These are phyloP conservation scores for Pyrus bretschneideri DNA, from an alignment of 306 rosid species.

Conservation along the genomic window DNA sequence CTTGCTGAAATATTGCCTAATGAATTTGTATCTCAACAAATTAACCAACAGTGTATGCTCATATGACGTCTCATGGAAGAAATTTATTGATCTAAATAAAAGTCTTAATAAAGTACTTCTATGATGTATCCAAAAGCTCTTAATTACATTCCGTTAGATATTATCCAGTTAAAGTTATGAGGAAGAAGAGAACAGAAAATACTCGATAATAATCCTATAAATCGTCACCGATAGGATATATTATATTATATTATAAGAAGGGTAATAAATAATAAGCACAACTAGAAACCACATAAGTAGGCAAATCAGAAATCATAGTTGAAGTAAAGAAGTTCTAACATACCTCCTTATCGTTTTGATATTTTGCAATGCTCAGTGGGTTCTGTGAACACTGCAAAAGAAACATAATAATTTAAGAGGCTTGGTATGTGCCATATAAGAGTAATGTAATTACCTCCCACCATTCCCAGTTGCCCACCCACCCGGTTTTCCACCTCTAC, in stretches of 20 bases:
- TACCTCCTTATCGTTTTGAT: conserved; percentile 99
- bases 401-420: conserved; percentile 23
- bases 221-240: not conserved
- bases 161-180: not conserved
- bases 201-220: not conserved
- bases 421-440: not conserved
- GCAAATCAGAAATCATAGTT: not conserved
- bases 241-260: not conserved
- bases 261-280: not conserved
- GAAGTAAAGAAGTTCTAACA: conserved; percentile 4
- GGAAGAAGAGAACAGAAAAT: not conserved
- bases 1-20: not conserved
- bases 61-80: not conserved
- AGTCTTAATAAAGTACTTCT: not conserved
- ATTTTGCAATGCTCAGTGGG: conserved; percentile 77
- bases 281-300: not conserved
- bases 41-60: not conserved
- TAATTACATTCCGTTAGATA: not conserved
- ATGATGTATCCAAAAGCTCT: not conserved
- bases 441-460: not conserved
- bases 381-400: conserved; percentile 90
- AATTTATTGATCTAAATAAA: not conserved
- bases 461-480: not conserved
- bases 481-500: not conserved
- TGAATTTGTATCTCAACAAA: not conserved